phyloP scores from a whole-genome alignment of 345 rosid genomes.

The Nephelium lappaceum region DNA sequence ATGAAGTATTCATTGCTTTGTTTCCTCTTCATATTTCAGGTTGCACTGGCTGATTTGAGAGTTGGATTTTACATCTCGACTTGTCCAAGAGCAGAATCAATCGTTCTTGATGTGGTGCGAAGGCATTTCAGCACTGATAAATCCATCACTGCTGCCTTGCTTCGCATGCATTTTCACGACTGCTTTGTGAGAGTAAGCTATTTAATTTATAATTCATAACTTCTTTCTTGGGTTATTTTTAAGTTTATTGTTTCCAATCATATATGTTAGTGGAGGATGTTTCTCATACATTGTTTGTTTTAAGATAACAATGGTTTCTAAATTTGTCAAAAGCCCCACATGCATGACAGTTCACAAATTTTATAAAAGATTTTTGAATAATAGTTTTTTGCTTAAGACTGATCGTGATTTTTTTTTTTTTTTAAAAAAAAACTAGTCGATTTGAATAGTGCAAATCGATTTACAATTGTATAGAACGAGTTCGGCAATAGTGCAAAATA shows the following conservation, averaged over 20 bases:
- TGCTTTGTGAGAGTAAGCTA: slow-evolving; percentile 66
- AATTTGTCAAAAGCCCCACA: no score
- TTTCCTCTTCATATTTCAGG: slow-evolving; percentile 32
- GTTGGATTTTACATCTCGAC: slow-evolving; percentile 56
- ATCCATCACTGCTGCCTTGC: slow-evolving; percentile 65
- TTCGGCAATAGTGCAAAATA: no score
- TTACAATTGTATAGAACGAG: no score
- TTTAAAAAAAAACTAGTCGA: no score
- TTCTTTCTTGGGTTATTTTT: background rate
- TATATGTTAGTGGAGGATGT: background rate
- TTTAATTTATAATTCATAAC: background rate
- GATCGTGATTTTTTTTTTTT: no score
- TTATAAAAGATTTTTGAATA: no score
- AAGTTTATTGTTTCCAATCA: no score
- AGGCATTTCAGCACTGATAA: slow-evolving; percentile 40
- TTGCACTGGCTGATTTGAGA: slow-evolving; percentile 45
- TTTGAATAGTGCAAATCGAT: no score
- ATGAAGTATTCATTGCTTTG: slow-evolving; percentile 21
- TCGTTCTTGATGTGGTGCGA: slow-evolving; percentile 41
- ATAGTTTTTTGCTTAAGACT: no score
- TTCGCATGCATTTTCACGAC: slow-evolving; percentile 90
- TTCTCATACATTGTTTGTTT: no score
- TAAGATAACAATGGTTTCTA: no score
- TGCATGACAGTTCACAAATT: no score
- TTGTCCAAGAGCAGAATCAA: slow-evolving; percentile 72